These are phyloP conservation scores for Exophiala calicioides DNA, from an alignment of 2,329 filamentous ascomycete species.

Conservation along the genomic window DNA sequence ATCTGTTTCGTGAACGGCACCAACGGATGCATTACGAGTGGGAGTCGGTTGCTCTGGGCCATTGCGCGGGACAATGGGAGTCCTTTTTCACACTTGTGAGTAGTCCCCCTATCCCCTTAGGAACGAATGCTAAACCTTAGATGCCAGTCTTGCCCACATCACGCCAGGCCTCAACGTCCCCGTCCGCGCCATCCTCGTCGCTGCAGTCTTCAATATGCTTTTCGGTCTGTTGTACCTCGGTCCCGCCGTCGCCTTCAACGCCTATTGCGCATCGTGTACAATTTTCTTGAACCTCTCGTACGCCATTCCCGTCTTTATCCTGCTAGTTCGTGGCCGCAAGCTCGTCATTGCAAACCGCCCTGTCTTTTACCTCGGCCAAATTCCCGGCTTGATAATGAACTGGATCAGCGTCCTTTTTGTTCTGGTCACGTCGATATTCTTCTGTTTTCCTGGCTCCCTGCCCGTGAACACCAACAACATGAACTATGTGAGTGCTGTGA, in stretches of 20 bases:
- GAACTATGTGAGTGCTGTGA: too few relatives aligned
- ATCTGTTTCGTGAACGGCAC: conserved; percentile 53
- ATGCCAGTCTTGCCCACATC: conserved; percentile 41
- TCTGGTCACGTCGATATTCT: conserved; percentile 35
- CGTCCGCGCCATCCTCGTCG: conserved; percentile 52
- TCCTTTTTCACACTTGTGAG: conserved; percentile 51
- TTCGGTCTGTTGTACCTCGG: conserved; percentile 58
- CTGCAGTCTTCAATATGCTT: conserved; percentile 55
- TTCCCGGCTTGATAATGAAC: conserved; percentile 54
- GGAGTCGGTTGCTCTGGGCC: conserved; percentile 65
- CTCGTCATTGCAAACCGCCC: conserved; percentile 56
- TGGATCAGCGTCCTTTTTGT: conserved; percentile 56
- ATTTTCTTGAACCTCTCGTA: conserved; percentile 60
- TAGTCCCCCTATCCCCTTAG: not conserved
- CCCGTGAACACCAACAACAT: too few relatives aligned
- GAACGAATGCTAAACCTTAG: not conserved
- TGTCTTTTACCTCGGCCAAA: conserved; percentile 49
- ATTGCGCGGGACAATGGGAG: conserved; percentile 68
- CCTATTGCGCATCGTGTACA: conserved; percentile 60
- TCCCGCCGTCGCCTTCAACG: conserved; percentile 56
- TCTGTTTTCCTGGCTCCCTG: too few relatives aligned
- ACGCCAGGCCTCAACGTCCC: conserved; percentile 52
- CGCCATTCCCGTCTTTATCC: conserved; percentile 57
- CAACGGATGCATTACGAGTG: conserved; percentile 65
- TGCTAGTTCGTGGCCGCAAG: conserved; percentile 50